Evolutionary conservation across 2,329 filamentous ascomycete genomes (phyloP), one percentile per base, ranked within the genome.

Genomic region (Arthrobotrys megalospora): DNA sequence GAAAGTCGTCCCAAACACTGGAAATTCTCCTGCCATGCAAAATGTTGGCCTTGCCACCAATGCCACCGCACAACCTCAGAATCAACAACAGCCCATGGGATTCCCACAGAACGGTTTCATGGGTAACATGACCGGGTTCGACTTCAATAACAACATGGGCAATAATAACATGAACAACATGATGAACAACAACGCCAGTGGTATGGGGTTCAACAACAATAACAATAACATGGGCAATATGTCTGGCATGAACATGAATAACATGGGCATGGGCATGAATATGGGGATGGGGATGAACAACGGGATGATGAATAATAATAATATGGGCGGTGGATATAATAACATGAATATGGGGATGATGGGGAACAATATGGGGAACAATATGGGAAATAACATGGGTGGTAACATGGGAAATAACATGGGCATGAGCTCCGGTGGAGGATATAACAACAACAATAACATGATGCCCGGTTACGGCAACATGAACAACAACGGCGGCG

Each of bases 221-320:
- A 85, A 84, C 80, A 83, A 84, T 52, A 84, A 83, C 62, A 85
- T 85, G 83, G 82, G 82, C 75, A 85, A 82, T 34, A 85, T 86
- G 19, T 60, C 55, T 11, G 82, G 82, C 62, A 85, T 67, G 52
- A 45, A 62, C 41, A 63, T 60, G 55, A 71, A 71, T 50, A 67
- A 38, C 83, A 24, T 38, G 52, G 48, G 6, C 10, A 55, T 55
- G 52, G 52, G 52, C 1, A 38, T 10, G 14, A 55, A 11, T 12
- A 36, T 38, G 52, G 52, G 52, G 0, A 38, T 38, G 36, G 12
- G 12, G 8, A 38, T 38, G 64, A 28, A 28, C 24, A 28, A 28
- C 24, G 24, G 24, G 24, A 28, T 28, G 24, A 28, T 28, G 24
- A 28, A 28, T 28, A 28, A 28, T n/a, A 66, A 53, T 28, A 32